A percentile compares a stretch with the other conserved stretches of the same genome.
These are phyloP conservation scores for Tanozyma kutaoensis DNA, from an alignment of 805 yeast genomes.

Conservation along the genomic window DNA sequence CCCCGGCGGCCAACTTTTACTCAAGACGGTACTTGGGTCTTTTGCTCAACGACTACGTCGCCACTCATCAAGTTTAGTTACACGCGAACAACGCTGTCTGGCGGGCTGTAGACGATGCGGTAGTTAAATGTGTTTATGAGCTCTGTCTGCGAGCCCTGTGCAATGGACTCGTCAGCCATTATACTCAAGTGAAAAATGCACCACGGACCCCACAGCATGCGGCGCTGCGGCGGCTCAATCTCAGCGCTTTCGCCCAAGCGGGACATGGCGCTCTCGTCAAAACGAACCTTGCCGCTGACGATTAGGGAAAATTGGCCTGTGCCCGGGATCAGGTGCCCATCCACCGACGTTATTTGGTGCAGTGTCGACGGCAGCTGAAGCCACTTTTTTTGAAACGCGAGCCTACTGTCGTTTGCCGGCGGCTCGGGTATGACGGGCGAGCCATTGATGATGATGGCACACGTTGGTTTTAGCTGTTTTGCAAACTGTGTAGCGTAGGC, in stretches of 20 bases:
- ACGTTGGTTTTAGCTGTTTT: conserved; percentile 35
- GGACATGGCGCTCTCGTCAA: conserved; percentile 65
- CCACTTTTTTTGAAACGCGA: conserved; percentile 48
- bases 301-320: conserved; percentile 39
- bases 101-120: conserved; percentile 52
- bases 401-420: conserved; percentile 17
- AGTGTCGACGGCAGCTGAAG: conserved; percentile 40
- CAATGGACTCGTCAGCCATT: conserved; percentile 41
- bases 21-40: conserved; percentile 19
- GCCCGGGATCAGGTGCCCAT: conserved; percentile 58
- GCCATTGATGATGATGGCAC: conserved; percentile 48
- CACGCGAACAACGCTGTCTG: conserved; percentile 26
- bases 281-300: conserved; percentile 49
- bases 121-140: conserved; percentile 50
- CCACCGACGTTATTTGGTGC: conserved; percentile 52
- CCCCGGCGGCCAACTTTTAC: conserved; percentile 12
- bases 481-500: conserved; percentile 30
- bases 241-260: conserved; percentile 55
- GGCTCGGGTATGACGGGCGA: conserved; percentile 29
- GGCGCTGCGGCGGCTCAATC: conserved; percentile 11
- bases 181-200: conserved; percentile 51
- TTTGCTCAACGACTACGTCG: conserved; percentile 18
- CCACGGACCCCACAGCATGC: conserved; percentile 58
- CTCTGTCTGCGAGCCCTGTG: conserved; percentile 24
- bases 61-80: conserved; percentile 1